phyloP scores from a whole-genome alignment of 2,329 filamentous ascomycete species.

The Nigrospora sphaerica region DNA sequence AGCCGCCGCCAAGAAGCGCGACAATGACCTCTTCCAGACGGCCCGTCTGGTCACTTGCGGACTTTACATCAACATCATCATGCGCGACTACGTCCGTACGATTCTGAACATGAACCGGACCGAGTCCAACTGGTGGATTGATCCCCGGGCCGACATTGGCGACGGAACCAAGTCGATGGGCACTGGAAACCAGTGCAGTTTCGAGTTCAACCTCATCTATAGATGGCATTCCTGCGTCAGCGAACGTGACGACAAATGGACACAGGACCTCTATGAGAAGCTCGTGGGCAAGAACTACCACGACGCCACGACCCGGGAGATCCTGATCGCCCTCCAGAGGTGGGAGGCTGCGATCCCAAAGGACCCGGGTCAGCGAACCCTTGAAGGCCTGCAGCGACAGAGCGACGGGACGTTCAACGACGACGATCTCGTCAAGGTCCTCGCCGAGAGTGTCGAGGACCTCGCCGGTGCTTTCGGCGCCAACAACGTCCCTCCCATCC shows the following conservation, averaged over 20 bases:
- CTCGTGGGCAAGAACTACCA: slow-evolving; percentile 31
- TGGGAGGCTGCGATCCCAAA: slow-evolving; percentile 36
- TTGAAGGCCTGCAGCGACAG: slow-evolving; percentile 38
- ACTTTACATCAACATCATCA: slow-evolving; percentile 45
- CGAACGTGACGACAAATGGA: slow-evolving; percentile 35
- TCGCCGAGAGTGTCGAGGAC: slow-evolving; percentile 39
- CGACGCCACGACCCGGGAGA: slow-evolving; percentile 36
- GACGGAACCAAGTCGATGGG: slow-evolving; percentile 22
- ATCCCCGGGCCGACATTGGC: slow-evolving; percentile 16
- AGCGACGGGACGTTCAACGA: slow-evolving; percentile 29
- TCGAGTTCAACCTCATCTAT: slow-evolving; percentile 47
- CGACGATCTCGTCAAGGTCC: slow-evolving; percentile 32
- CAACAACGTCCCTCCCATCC: slow-evolving; percentile 35
- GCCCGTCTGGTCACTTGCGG: slow-evolving; percentile 41
- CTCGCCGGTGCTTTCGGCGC: slow-evolving; percentile 44
- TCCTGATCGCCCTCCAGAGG: slow-evolving; percentile 37
- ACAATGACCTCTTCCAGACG: slow-evolving; percentile 32
- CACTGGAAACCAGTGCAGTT: slow-evolving; percentile 41
- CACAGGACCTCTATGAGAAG: slow-evolving; percentile 25
- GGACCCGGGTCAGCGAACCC: slow-evolving; percentile 46
- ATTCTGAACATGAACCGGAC: slow-evolving; percentile 42
- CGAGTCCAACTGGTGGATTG: slow-evolving; percentile 19
- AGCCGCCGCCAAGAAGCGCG: slow-evolving; percentile 27
- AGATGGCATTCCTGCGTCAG: slow-evolving; percentile 40
- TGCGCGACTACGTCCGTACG: slow-evolving; percentile 31